Percentiles rank a stretch among this genome's conserved stretches.
Conservation (phyloP, 1,284 basidiomycete genomes). For the Fereydounia khargensis region DNA sequence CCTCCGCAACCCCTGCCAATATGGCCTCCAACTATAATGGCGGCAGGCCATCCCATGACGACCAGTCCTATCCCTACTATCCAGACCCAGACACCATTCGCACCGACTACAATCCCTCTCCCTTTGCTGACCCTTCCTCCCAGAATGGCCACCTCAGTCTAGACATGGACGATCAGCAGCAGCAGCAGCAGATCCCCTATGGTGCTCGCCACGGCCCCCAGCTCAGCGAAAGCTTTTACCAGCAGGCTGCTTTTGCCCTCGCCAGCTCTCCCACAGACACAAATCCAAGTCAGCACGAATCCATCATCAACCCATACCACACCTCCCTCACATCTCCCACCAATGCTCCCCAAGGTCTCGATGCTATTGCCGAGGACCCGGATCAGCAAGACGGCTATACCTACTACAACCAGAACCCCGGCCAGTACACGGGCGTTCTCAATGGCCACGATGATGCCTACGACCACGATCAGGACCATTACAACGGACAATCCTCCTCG, state of each 20-base stretch:
- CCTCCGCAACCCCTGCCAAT: neutral
- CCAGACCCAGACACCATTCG: conserved; percentile 25
- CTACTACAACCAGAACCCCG: conserved; percentile 19
- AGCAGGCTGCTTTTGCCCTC: conserved; percentile 41
- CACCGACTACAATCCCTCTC: conserved; percentile 7
- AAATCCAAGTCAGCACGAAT: too few relatives aligned
- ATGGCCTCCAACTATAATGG: neutral
- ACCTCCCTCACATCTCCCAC: conserved; percentile 7
- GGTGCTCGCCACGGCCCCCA: conserved; percentile 24
- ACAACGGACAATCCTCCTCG: conserved; percentile 19
- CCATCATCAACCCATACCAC: neutral
- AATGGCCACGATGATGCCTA: conserved; percentile 17
- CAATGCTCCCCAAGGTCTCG: conserved; percentile 3
- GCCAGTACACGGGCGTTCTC: conserved; percentile 13
- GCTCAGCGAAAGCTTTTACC: conserved; percentile 47
- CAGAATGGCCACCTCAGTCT: conserved; percentile 7
- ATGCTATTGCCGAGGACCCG: neutral
- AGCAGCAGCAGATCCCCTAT: conserved; percentile 16
- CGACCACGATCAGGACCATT: conserved; percentile 17
- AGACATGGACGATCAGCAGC: conserved; percentile 11
- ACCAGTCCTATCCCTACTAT: conserved; percentile 22
- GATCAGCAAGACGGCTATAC: conserved; percentile 8
- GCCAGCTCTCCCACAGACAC: neutral
- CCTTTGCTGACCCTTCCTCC: conserved; percentile 18
- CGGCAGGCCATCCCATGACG: neutral